A percentile compares a stretch with the other conserved stretches of the same genome.
Conservation (phyloP, 805 yeast genomes). For the Yarrowia osloensis region DNA sequence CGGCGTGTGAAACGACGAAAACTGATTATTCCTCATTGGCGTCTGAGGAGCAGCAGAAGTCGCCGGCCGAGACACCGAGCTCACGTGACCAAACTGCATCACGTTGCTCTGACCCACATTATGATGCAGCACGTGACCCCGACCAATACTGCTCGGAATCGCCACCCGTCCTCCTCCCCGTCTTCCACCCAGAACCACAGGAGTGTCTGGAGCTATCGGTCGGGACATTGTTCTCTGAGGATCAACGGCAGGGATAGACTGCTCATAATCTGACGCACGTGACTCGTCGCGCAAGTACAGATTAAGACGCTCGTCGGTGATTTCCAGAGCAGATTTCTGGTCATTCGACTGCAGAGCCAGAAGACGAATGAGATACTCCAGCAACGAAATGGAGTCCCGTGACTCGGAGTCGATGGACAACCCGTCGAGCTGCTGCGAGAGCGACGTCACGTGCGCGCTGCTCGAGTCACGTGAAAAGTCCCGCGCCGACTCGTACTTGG, state of each 20-base stretch:
- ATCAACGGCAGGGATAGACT: neutral
- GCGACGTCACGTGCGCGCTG: neutral
- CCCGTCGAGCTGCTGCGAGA: neutral
- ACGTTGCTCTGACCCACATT: neutral
- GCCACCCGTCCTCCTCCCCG: neutral
- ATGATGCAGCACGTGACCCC: neutral
- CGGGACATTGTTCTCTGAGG: neutral
- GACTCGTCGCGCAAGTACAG: constrained; percentile 62
- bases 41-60: constrained; percentile 5
- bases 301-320: constrained; percentile 66
- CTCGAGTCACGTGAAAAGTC: neutral
- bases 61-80: neutral
- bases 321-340: constrained; percentile 52
- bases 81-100: neutral
- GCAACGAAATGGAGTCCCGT: constrained; percentile 52
- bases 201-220: constrained; percentile 18
- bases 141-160: neutral
- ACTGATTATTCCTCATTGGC: neutral
- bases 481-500: neutral
- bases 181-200: neutral
- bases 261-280: constrained; percentile 7
- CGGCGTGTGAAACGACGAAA: constrained; percentile 20
- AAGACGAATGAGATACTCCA: constrained; percentile 65
- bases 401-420: constrained; percentile 31
- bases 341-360: constrained; percentile 63